phyloP scores from a whole-genome alignment of 805 yeast genomes.

The Brettanomyces anomalus region DNA sequence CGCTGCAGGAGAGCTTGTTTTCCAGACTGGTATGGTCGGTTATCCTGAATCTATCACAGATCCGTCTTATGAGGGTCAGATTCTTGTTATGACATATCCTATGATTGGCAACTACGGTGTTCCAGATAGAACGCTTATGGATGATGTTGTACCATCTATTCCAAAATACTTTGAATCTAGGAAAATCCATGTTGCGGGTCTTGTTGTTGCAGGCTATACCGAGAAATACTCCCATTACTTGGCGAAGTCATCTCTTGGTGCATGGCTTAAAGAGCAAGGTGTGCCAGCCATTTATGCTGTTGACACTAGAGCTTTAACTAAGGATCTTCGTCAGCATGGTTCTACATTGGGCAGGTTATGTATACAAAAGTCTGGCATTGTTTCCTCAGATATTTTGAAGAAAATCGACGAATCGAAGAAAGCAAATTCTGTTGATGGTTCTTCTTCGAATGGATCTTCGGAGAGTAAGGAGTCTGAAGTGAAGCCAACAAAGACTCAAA shows the following conservation, averaged over 20 bases:
- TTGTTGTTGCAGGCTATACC: conserved; percentile 93
- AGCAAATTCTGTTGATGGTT: conserved; percentile 1
- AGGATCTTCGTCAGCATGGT: conserved; percentile 86
- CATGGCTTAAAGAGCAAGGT: conserved; percentile 86
- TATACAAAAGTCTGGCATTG: conserved; percentile 34
- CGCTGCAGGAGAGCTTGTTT: conserved; percentile 94
- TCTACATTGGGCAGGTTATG: conserved; percentile 87
- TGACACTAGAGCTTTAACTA: conserved; percentile 92
- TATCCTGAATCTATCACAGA: conserved; percentile 97
- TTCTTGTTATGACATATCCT: conserved; percentile 92
- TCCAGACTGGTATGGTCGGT: conserved; percentile 99
- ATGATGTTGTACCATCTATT: conserved; percentile 62
- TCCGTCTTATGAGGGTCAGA: conserved; percentile 97
- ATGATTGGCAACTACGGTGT: conserved; percentile 98
- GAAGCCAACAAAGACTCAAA: too few relatives aligned
- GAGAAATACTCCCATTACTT: conserved; percentile 91
- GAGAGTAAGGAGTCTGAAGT: conserved; percentile 9
- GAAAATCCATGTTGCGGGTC: conserved; percentile 91
- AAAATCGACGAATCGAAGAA: not conserved
- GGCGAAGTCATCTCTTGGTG: conserved; percentile 86
- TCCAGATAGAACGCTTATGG: conserved; percentile 74
- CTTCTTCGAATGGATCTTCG: conserved; percentile 5
- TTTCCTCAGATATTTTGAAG: not conserved
- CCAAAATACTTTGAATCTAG: conserved; percentile 93
- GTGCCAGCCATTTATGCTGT: conserved; percentile 97